A percentile compares a stretch with the other conserved stretches of the same genome.
Evolutionary conservation across 257 asterid species (phyloP).

Genomic region (Ehretia macrophylla): DNA sequence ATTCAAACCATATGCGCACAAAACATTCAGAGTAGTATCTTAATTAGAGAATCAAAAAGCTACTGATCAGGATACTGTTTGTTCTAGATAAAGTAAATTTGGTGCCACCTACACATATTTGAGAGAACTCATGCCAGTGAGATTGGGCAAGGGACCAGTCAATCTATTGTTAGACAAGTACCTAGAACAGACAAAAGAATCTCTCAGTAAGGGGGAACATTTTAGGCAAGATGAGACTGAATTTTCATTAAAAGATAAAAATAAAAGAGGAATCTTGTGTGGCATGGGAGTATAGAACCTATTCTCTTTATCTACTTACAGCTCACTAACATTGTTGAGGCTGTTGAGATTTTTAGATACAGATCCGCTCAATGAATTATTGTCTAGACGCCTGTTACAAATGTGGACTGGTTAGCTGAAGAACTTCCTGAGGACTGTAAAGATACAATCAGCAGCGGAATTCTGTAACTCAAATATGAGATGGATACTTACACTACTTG

Average conservation of each 20-base stretch:
- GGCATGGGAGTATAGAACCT: neutral
- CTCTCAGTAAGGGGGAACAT: neutral
- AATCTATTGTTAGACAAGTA: conserved; percentile 60
- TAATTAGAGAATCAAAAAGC: neutral
- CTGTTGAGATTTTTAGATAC: no score
- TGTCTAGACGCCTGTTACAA: conserved; percentile 65
- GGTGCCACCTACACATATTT: conserved; percentile 57
- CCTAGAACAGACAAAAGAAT: conserved; percentile 29
- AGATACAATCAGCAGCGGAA: neutral
- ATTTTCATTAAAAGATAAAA: no score
- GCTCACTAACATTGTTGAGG: conserved; percentile 40
- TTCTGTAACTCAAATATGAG: conserved; percentile 6
- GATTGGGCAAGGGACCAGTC: conserved; percentile 72
- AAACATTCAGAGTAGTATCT: no score
- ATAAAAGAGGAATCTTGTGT: neutral
- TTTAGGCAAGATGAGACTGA: neutral
- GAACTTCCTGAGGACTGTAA: neutral
- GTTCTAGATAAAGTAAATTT: neutral
- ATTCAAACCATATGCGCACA: neutral
- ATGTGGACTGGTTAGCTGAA: conserved; percentile 10
- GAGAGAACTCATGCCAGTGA: conserved; percentile 60
- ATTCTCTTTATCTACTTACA: conserved; percentile 46
- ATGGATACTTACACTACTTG: conserved; percentile 75
- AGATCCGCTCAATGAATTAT: conserved; percentile 49
- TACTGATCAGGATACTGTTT: neutral